Base-by-base conservation (phyloP, 1,284 basidiomycete species). In the Psilocybe mexicana region DNA sequence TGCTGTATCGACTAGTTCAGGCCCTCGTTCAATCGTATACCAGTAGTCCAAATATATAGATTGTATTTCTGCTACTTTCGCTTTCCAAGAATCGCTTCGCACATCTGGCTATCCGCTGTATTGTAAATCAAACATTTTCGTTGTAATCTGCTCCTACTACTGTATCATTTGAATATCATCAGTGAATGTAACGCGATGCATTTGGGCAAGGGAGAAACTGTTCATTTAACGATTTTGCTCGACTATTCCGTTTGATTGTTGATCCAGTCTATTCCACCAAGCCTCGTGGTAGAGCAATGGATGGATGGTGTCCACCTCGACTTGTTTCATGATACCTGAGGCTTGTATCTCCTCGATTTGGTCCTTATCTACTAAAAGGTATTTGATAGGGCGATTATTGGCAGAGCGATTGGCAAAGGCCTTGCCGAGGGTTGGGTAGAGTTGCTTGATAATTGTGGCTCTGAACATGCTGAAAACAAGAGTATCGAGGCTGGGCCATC, bases 361-460 rank as follows among this genome's bases (percentile, higher is more conserved):
- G 55, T 74, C 73, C 14, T 52, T 48, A 60, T 76, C 73, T 11
- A 73, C 49, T 5, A 75, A 54, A n/a, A 75, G 50, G 23, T 50
- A 65, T 38, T 60, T 49, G 12, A 75, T 64, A 2, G 68, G 66
- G 18, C 51, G 57, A 1, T 59, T 57, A 0, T 44, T 43, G 14
- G 40, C 43, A 33, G 46, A 43, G 26, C 73, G 66, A n/a, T 46
- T 46, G 8, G 57, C 18, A 33, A 74, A 55, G n/a, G 70, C 47
- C 6, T 52, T 44, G 6, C 49, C 18, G 7, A 75, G 55, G 6
- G 58, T 59, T 8, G 49, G 47, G 2, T 64, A 62, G 26, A 72
- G 56, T 35, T 63, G 64, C 2, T 55, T 38, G 18, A 49, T 53
- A 52, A 68, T 49, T 5, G 57, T 51, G n/a, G 69, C 70, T 36